Conservation (phyloP, 371 early-diverging fungal genomes). For the Mucor velutinosus region DNA sequence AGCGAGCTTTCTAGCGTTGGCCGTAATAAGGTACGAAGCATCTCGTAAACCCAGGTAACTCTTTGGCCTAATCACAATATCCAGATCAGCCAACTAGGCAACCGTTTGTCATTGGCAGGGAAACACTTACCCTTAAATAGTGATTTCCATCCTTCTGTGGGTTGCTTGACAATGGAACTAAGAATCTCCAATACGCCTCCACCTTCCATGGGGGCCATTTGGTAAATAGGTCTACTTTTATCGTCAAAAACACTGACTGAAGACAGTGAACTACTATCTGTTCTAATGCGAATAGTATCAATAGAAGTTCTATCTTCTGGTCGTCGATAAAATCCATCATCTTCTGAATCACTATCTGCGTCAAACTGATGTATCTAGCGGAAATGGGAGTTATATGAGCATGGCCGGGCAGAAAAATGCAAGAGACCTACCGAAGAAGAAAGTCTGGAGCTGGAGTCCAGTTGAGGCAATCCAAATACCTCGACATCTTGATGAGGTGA, state of each 20-base stretch:
- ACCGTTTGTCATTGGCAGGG: neutral
- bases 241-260: slow-evolving; percentile 61
- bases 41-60: slow-evolving; percentile 73
- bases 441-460: neutral
- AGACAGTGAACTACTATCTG: slow-evolving; percentile 8
- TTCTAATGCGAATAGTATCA: slow-evolving; percentile 20
- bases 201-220: slow-evolving; percentile 62
- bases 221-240: slow-evolving; percentile 57
- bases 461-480: slow-evolving; percentile 23
- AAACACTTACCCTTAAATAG: slow-evolving; percentile 61
- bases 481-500: slow-evolving; percentile 61
- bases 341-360: slow-evolving; percentile 23
- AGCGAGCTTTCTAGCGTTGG: slow-evolving; percentile 73
- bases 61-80: slow-evolving; percentile 60
- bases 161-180: slow-evolving; percentile 53
- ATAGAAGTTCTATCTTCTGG: slow-evolving; percentile 23
- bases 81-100: neutral
- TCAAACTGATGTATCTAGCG: slow-evolving; percentile 16
- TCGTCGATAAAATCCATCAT: slow-evolving; percentile 37
- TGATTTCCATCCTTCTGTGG: slow-evolving; percentile 66
- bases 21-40: slow-evolving; percentile 69
- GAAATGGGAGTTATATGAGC: neutral
- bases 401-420: neutral
- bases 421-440: slow-evolving; percentile 5
- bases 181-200: slow-evolving; percentile 63